These are phyloP conservation scores for Sclerotinia subarctica DNA, from an alignment of 2,329 filamentous ascomycete genomes.

Conservation along the genomic window DNA sequence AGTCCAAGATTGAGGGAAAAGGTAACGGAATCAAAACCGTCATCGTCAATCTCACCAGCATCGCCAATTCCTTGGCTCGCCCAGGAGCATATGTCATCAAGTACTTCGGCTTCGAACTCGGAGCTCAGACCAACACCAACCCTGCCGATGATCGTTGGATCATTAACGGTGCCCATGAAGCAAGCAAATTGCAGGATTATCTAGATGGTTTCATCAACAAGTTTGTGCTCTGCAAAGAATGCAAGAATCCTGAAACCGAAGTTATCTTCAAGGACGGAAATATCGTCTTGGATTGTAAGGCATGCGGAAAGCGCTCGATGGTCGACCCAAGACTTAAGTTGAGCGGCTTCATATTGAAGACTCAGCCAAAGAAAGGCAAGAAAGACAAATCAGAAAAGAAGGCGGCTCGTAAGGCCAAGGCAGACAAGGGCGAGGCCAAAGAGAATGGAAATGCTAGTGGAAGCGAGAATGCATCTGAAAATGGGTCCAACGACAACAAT, in stretches of 20 bases:
- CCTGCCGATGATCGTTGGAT: constrained; percentile 99
- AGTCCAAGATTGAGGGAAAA: constrained; percentile 99
- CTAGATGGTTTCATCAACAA: constrained; percentile 98
- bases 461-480: constrained; percentile 63
- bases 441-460: constrained; percentile 56
- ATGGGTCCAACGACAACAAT: constrained; percentile 46
- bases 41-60: constrained; percentile 92
- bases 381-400: constrained; percentile 93
- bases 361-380: constrained; percentile 94
- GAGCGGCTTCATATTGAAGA: constrained; percentile 96
- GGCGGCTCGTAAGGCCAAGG: constrained; percentile 75
- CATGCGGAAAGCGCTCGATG: constrained; percentile 88
- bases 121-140: constrained; percentile 97
- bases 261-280: constrained; percentile 90
- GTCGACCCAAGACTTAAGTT: constrained; percentile 94
- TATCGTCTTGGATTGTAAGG: constrained; percentile 97
- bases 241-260: constrained; percentile 99
- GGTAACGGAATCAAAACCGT: constrained; percentile 99
- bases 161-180: constrained; percentile 97
- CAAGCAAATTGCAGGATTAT: constrained; percentile 93
- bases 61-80: constrained; percentile 86
- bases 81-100: constrained; percentile 97
- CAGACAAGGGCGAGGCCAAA: constrained; percentile 44
- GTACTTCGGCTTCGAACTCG: constrained; percentile 98
- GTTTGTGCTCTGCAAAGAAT: constrained; percentile 99